phyloP scores from a whole-genome alignment of 345 rosid species.

The Brassica cretica region DNA sequence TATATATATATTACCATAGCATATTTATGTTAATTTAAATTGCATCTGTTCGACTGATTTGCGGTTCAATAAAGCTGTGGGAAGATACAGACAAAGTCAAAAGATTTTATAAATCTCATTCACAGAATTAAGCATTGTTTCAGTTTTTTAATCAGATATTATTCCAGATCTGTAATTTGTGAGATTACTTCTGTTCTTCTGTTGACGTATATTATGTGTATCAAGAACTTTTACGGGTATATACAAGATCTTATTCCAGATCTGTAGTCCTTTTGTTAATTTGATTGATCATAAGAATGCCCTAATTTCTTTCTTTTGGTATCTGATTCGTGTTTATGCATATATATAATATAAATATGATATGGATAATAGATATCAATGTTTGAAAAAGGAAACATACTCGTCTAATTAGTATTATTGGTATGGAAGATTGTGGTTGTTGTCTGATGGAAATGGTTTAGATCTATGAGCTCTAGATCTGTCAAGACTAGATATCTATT shows the following conservation, averaged over 20 bases:
- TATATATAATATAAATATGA: neutral
- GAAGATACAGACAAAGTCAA: slow-evolving; percentile 73
- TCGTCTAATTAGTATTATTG: neutral
- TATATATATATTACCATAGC: neutral
- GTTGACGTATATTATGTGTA: neutral
- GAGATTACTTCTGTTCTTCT: neutral
- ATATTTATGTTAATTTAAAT: neutral
- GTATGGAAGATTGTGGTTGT: slow-evolving; percentile 32
- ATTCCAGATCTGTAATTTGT: slow-evolving; percentile 8
- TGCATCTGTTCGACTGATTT: slow-evolving; percentile 4
- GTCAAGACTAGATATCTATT: neutral
- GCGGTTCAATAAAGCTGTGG: slow-evolving; percentile 98
- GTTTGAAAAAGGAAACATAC: neutral
- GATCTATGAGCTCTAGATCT: slow-evolving; percentile 28
- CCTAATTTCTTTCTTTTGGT: neutral
- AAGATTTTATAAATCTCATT: neutral
- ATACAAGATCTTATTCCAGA: neutral
- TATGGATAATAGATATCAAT: neutral
- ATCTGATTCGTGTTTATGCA: neutral
- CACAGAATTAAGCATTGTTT: neutral
- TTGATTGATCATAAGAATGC: neutral
- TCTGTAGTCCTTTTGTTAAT: neutral
- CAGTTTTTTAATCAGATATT: neutral
- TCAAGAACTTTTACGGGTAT: neutral
- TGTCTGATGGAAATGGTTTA: slow-evolving; percentile 14